Conservation (phyloP, 257 asterid species). For the Linaria vulgaris region DNA sequence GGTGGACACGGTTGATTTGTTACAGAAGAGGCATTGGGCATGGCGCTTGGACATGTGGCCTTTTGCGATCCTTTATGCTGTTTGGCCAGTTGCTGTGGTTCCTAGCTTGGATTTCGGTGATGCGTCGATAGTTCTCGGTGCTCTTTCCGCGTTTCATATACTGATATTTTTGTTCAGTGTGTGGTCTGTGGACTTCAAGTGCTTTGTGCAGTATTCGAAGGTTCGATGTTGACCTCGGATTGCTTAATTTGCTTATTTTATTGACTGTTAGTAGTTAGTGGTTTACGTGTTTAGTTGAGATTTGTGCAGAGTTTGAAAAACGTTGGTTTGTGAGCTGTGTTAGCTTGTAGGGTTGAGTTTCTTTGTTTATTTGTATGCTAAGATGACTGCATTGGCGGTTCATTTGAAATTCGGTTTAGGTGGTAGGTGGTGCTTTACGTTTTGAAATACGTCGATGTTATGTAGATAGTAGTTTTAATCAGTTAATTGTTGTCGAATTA, state of each 20-base stretch:
- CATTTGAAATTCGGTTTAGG: neutral
- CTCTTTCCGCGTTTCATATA: conserved; percentile 53
- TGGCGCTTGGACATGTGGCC: conserved; percentile 97
- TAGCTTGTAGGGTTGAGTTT: neutral
- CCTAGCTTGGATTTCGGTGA: conserved; percentile 82
- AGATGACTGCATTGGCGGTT: neutral
- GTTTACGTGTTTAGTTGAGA: neutral
- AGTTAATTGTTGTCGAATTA: neutral
- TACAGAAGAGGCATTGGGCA: conserved; percentile 72
- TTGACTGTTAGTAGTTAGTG: neutral
- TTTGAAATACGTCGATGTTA: neutral
- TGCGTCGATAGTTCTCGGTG: conserved; percentile 74
- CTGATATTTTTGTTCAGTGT: conserved; percentile 87
- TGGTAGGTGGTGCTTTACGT: neutral
- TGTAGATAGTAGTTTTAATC: neutral
- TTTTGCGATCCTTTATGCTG: conserved; percentile 60
- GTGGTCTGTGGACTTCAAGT: conserved; percentile 89
- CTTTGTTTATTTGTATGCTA: neutral
- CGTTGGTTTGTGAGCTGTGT: neutral
- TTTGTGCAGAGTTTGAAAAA: conserved; percentile 8
- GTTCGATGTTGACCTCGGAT: conserved; percentile 28
- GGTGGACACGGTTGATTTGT: conserved; percentile 84
- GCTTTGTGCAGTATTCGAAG: conserved; percentile 85
- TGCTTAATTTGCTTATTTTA: neutral
- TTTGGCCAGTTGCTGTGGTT: conserved; percentile 70